Conservation (phyloP, 345 rosid genomes). For the Brassica incana region DNA sequence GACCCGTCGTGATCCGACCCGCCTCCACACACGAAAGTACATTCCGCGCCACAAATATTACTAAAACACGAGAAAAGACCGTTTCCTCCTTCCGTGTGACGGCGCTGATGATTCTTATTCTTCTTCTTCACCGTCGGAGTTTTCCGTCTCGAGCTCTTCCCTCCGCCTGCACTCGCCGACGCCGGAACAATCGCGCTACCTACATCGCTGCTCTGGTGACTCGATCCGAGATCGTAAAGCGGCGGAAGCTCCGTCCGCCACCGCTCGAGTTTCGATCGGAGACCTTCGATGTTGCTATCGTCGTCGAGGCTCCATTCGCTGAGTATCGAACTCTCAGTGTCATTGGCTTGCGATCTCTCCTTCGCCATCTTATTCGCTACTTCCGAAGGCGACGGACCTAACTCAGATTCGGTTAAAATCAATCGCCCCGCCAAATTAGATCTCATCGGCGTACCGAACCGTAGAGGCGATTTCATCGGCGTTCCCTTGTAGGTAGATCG, state of each 20-base stretch:
- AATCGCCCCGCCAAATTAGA: constrained; percentile 35
- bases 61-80: constrained; percentile 72
- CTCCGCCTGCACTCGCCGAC: constrained; percentile 15
- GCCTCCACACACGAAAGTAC: constrained; percentile 71
- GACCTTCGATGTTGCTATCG: constrained; percentile 65
- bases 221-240: constrained; percentile 53
- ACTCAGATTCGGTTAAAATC: constrained; percentile 59
- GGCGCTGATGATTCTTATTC: constrained; percentile 36
- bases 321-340: constrained; percentile 52
- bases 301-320: constrained; percentile 61
- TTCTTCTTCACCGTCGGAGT: constrained; percentile 25
- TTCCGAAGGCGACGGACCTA: constrained; percentile 90
- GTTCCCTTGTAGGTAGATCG: constrained; percentile 32
- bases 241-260: constrained; percentile 84
- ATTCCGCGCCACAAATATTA: constrained; percentile 64
- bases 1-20: constrained; percentile 29
- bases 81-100: constrained; percentile 44
- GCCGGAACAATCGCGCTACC: constrained; percentile 21
- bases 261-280: constrained; percentile 73
- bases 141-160: constrained; percentile 31
- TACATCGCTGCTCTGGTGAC: constrained; percentile 35
- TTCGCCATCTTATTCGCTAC: constrained; percentile 64
- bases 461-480: constrained; percentile 38
- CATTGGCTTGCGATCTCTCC: constrained; percentile 38
- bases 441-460: constrained; percentile 39